Evolutionary conservation across 2,329 filamentous ascomycete species (phyloP).

Genomic region (Botrytis porri): DNA sequence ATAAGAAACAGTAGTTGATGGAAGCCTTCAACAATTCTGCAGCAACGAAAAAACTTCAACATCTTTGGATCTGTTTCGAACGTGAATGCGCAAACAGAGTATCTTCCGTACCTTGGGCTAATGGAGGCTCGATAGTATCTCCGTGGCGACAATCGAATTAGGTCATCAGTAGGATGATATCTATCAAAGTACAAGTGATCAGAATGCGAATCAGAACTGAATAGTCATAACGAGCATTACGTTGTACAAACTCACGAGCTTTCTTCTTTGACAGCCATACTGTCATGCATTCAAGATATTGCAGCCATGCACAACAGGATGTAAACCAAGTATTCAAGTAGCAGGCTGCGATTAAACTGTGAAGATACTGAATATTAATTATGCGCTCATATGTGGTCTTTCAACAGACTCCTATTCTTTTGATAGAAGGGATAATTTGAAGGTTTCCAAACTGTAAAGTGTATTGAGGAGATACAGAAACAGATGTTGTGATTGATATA

Average conservation of each 20-base stretch:
- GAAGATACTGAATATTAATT: neutral
- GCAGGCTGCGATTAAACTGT: neutral
- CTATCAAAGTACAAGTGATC: conserved; percentile 41
- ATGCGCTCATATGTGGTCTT: neutral
- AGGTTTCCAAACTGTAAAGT: neutral
- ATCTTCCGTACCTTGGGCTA: conserved; percentile 55
- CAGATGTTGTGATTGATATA: neutral
- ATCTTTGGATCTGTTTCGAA: neutral
- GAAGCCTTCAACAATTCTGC: neutral
- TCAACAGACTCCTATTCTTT: neutral
- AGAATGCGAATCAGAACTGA: neutral
- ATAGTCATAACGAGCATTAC: neutral
- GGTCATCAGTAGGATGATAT: conserved; percentile 61
- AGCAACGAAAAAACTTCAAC: neutral
- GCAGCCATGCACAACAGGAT: conserved; percentile 16
- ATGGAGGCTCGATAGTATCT: conserved; percentile 68
- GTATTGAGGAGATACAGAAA: conserved; percentile 1
- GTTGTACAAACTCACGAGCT: conserved; percentile 44
- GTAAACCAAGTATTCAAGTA: neutral
- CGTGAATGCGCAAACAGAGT: neutral
- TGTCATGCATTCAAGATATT: conserved; percentile 31
- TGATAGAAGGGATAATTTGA: neutral
- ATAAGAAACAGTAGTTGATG: neutral
- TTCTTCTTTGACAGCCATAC: conserved; percentile 56
- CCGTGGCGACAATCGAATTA: conserved; percentile 58